Evolutionary conservation across 768 basidiomycete species (phyloP).

Genomic region (Imleria badia): DNA sequence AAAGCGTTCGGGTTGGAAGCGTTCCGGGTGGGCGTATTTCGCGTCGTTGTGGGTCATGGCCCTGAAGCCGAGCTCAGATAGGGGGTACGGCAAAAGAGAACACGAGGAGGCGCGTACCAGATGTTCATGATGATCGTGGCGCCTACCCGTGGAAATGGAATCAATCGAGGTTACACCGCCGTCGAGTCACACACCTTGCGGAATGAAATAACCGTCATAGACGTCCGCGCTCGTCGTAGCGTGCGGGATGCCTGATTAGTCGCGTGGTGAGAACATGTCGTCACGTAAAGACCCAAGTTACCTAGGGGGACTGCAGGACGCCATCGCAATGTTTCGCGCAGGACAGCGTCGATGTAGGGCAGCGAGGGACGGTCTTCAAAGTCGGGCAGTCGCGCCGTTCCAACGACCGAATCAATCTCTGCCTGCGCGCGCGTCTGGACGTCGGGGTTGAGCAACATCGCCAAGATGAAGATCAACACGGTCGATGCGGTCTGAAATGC

Average conservation of each 20-base stretch:
- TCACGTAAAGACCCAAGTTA: constrained; percentile 3
- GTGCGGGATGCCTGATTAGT: constrained; percentile 32
- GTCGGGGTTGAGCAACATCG: constrained; percentile 38
- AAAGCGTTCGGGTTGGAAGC: constrained; percentile 39
- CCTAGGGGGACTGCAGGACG: constrained; percentile 35
- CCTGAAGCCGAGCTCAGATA: constrained; percentile 15
- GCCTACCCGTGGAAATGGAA: constrained; percentile 11
- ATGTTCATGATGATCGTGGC: constrained; percentile 31
- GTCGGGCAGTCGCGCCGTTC: constrained; percentile 29
- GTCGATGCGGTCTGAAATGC: constrained; percentile 31
- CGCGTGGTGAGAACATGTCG: background rate
- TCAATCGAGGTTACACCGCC: background rate
- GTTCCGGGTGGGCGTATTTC: constrained; percentile 33
- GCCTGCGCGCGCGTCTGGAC: constrained; percentile 39
- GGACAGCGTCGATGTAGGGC: constrained; percentile 29
- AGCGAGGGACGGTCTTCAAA: constrained; percentile 30
- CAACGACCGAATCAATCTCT: constrained; percentile 36
- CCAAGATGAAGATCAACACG: constrained; percentile 31
- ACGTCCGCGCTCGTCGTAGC: constrained; percentile 38
- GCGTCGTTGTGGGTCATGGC: constrained; percentile 35
- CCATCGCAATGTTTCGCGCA: constrained; percentile 38
- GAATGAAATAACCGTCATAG: constrained; percentile 54
- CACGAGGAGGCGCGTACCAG: constrained; percentile 11
- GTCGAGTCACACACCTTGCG: constrained; percentile 40
- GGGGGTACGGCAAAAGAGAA: background rate